These are phyloP conservation scores for Royoungia palumana DNA, from an alignment of 768 basidiomycete genomes.

Conservation along the genomic window DNA sequence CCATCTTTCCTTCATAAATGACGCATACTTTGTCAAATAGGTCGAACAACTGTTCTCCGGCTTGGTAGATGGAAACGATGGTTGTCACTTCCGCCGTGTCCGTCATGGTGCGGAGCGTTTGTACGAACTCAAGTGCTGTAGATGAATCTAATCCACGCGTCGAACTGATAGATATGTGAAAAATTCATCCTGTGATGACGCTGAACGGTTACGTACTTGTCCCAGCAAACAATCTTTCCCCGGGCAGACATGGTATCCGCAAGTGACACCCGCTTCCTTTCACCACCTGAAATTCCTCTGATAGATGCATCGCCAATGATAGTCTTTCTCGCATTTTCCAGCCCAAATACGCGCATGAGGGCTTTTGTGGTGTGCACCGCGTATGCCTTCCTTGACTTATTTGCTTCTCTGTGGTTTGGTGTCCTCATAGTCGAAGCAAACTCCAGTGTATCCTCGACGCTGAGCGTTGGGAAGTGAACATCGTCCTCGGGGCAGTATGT, in stretches of 20 bases:
- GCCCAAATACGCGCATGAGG: slow-evolving; percentile 67
- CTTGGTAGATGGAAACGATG: slow-evolving; percentile 84
- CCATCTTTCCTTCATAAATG: slow-evolving; percentile 52
- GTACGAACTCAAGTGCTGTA: slow-evolving; percentile 72
- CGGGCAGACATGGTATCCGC: slow-evolving; percentile 65
- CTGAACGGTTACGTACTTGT: slow-evolving; percentile 49
- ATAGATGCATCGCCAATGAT: slow-evolving; percentile 76
- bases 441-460: slow-evolving; percentile 44
- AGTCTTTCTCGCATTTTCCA: slow-evolving; percentile 68
- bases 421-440: slow-evolving; percentile 54
- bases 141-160: slow-evolving; percentile 65
- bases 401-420: slow-evolving; percentile 23
- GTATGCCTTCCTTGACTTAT: slow-evolving; percentile 27
- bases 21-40: slow-evolving; percentile 70
- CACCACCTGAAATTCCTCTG: slow-evolving; percentile 71
- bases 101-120: slow-evolving; percentile 60
- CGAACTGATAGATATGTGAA: slow-evolving; percentile 40
- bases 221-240: slow-evolving; percentile 67
- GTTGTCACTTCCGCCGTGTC: slow-evolving; percentile 54
- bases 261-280: slow-evolving; percentile 82
- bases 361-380: slow-evolving; percentile 39
- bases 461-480: slow-evolving; percentile 73
- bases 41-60: slow-evolving; percentile 61
- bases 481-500: slow-evolving; percentile 67
- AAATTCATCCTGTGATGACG: not conserved